Evolutionary conservation across 371 early-diverging fungal genomes (phyloP), one percentile per base, ranked within the genome.

Genomic region (Lichtheimia ramosa): DNA sequence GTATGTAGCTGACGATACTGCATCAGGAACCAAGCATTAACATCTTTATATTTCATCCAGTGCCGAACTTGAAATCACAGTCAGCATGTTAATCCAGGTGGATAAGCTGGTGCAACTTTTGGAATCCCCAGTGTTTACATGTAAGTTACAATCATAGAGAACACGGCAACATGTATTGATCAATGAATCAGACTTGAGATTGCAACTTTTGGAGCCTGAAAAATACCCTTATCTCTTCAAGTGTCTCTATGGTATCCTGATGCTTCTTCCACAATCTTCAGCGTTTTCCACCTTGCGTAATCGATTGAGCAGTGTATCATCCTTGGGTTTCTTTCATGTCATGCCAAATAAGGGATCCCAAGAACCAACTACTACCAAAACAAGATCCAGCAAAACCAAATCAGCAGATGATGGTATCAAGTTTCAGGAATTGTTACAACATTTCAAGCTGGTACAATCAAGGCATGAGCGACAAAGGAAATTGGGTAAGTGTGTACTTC

Each of bases 51-150:
- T 27, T 12, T 23, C 7, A 34, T 15, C 60, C 51, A 85, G 84
- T 72, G 93, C 91, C 16, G 92, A 94, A 43, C 77, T 93, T 41
- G 97, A 96, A 63, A 91, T 96, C 56, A 93, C 94, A 1, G 95
- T 96, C 54, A 88, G 77, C 51, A 78, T 94, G 51, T 70, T 96
- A 23, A 89, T 96, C 43, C 96, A 96, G 68, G 84, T 95, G 13
- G 97, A 96, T 69, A 95, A 94, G 64, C 83, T 96, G 12, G 96
- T 96, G 27, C 96, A 96, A 70, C 75, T 96, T 15, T 64, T 96
- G 3, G 97, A 96, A 66, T 91, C 92, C 1, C 97, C 97, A 5
- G 92, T 95, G 20, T 96, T 96, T 77, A 93, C 96, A 1, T 92
- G 84, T 83, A 71, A 68, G 69, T 65, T 12, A 14, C 0, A 16